Evolutionary conservation across 129 eudicot species (phyloP).

Genomic region (Gnaphalium uliginosum): DNA sequence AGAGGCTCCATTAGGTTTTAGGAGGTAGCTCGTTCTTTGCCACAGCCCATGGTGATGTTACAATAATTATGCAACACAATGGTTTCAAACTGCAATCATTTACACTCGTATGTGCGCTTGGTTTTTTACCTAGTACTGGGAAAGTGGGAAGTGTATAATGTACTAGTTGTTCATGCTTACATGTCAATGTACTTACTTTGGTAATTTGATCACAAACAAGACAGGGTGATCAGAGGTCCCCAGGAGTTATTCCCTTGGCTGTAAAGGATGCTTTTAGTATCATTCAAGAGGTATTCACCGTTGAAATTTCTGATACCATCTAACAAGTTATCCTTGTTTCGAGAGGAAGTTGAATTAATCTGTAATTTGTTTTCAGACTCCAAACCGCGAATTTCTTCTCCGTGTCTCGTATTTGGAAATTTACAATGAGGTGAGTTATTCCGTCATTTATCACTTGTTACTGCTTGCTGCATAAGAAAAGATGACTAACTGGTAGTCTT

Average conservation of each 20-base stretch:
- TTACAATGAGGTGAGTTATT: conserved; percentile 80
- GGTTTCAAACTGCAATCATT: not conserved
- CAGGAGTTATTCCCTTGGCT: conserved; percentile 96
- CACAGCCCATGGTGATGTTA: too few relatives aligned
- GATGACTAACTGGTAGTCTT: conserved; percentile 9
- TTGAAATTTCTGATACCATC: conserved; percentile 17
- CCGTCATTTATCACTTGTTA: conserved; percentile 19
- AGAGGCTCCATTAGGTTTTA: too few relatives aligned
- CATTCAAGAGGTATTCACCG: conserved; percentile 87
- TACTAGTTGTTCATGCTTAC: conserved; percentile 3
- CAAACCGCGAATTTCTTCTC: conserved; percentile 91
- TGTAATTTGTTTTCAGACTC: conserved; percentile 61
- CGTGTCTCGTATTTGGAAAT: conserved; percentile 97
- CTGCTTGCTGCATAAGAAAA: conserved; percentile 14
- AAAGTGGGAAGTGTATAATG: not conserved
- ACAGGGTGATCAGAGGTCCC: conserved; percentile 99
- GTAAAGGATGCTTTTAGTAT: conserved; percentile 97
- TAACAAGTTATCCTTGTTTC: conserved; percentile 17
- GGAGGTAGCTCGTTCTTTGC: too few relatives aligned
- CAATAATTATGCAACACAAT: not conserved
- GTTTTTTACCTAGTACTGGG: too few relatives aligned
- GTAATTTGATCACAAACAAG: conserved; percentile 33
- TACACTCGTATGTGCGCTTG: not conserved
- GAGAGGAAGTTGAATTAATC: conserved; percentile 8
- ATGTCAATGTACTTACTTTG: conserved; percentile 27